These are phyloP conservation scores for Sarcocystis neurona DNA, from an alignment of 169 alveolate genomes.

Conservation along the genomic window DNA sequence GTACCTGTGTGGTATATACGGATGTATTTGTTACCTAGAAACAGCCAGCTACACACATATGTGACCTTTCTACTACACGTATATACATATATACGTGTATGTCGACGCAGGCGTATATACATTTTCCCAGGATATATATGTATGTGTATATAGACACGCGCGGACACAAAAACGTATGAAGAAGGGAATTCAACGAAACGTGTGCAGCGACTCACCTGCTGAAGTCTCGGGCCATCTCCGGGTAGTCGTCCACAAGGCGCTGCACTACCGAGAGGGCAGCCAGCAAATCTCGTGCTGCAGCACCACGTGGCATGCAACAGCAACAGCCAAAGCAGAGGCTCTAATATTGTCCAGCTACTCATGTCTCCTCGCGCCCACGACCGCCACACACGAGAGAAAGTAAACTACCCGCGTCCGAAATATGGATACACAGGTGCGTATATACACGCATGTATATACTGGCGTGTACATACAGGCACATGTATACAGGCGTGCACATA, in stretches of 20 bases:
- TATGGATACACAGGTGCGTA: too few relatives aligned
- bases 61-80: background rate
- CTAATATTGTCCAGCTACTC: too few relatives aligned
- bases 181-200: background rate
- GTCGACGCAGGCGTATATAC: background rate
- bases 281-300: slow-evolving; percentile 14
- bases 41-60: too few relatives aligned
- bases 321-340: background rate
- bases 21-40: too few relatives aligned
- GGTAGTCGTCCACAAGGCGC: slow-evolving; percentile 43
- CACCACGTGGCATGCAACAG: background rate
- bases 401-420: too few relatives aligned
- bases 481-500: too few relatives aligned
- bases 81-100: background rate
- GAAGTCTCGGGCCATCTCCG: slow-evolving; percentile 38
- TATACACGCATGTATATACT: background rate
- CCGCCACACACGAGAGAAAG: too few relatives aligned
- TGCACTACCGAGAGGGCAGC: slow-evolving; percentile 35
- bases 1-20: too few relatives aligned
- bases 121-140: background rate
- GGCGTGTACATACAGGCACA: background rate
- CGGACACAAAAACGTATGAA: background rate
- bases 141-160: background rate
- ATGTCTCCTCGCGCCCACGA: too few relatives aligned
- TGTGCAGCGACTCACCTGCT: background rate